phyloP scores from a whole-genome alignment of 208 protist species.

The Wallacemonas sp. region DNA sequence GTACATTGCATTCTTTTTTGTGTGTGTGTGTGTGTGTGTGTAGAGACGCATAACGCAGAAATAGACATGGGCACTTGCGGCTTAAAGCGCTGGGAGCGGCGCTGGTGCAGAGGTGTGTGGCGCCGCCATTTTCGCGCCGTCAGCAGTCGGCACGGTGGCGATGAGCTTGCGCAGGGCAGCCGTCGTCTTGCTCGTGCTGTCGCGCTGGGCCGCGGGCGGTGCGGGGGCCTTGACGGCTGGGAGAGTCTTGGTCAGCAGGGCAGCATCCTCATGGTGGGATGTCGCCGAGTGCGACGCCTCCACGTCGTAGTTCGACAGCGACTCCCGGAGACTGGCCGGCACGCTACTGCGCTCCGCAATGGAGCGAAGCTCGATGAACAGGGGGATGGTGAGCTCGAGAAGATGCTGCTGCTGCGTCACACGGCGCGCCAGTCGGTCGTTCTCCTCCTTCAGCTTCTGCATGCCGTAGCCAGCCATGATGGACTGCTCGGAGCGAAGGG shows the following conservation, averaged over 20 bases:
- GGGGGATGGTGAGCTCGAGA: slow-evolving; percentile 53
- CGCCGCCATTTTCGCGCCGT: background rate
- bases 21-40: background rate
- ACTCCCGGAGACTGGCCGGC: slow-evolving; percentile 36
- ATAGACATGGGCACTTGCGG: background rate
- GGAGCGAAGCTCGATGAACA: slow-evolving; percentile 67
- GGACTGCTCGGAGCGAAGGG: slow-evolving; percentile 76
- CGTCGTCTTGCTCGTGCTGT: slow-evolving; percentile 8
- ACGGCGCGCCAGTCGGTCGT: slow-evolving; percentile 59
- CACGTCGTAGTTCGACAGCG: slow-evolving; percentile 64
- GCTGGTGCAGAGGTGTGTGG: background rate
- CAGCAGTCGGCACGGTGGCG: background rate
- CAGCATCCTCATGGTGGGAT: slow-evolving; percentile 6
- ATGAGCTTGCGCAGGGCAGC: slow-evolving; percentile 11
- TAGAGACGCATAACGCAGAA: background rate
- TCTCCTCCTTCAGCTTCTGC: slow-evolving; percentile 78
- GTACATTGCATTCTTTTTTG: no score
- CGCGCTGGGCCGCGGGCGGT: background rate
- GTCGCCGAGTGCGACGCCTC: slow-evolving; percentile 19
- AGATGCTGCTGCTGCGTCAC: slow-evolving; percentile 65
- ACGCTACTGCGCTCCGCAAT: slow-evolving; percentile 61
- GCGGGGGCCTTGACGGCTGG: slow-evolving; percentile 12
- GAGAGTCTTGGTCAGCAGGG: slow-evolving; percentile 12
- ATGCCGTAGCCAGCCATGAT: slow-evolving; percentile 69
- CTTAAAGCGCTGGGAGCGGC: background rate